Base-by-base conservation (phyloP, 108 stramenopile species). In the Skeletonema marinoi region DNA sequence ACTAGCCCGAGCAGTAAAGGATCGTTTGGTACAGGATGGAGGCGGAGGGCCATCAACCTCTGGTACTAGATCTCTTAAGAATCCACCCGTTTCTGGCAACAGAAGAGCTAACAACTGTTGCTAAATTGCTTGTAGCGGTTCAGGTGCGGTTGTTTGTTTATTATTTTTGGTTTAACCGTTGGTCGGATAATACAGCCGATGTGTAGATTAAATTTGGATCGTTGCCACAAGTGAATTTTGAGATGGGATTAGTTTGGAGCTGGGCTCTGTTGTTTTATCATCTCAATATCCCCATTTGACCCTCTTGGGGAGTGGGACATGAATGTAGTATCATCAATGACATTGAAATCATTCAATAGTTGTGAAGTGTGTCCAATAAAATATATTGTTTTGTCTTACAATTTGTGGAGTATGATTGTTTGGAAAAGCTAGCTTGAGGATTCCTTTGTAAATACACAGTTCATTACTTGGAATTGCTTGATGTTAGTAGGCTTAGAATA, bases 1-100 rank as follows among this genome's bases (percentile, higher is more conserved):
- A 17, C 90, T 96, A 66, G 94, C 92, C 31, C 77, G 90, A 65
- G 71, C 87, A 32, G 95, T 96, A 60, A 96, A 96, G 87, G 92
- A 93, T 65, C 75, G 93, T 61, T 87, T 96, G 33, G 70, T 93
- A 11, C 82, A 90, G 36, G 95, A 96, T 60, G 94, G 94, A 59
- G 82, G 88, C 30, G 94, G 90, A 29, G 92, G 89, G 60, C 92
- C 92, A 9, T 66, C 88, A 1, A 48, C 63, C 30, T 32, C 66
- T 48, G 82, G 82, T 6, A 63, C 78, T 46, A 83, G 65, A 63
- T 61, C 77, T 21, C 77, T 74, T 66, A 83, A 83, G 35, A 65
- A 71, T 73, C 82, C 82, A 0, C 54, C 54, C 21, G 75, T 77
- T 13, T 75, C 71, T 21, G 82, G 71, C 11, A 71, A 75, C 38